Percentiles rank a stretch among this genome's conserved stretches.
phyloP scores from a whole-genome alignment of 2,329 filamentous ascomycete species.

The Neofusicoccum umdonicola region DNA sequence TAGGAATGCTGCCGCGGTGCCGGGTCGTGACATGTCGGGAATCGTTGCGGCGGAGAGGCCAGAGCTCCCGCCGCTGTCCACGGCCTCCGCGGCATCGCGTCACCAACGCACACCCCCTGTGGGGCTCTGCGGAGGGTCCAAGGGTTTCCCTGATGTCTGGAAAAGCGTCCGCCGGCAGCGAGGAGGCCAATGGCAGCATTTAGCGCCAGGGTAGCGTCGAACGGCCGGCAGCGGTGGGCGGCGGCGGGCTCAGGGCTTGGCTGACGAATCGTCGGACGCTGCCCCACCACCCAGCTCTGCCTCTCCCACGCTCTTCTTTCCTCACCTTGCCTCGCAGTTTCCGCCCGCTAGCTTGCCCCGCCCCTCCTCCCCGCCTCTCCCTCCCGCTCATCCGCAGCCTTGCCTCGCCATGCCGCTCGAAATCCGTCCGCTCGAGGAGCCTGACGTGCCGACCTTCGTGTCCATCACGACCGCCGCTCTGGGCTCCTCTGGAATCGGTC shows the following conservation, averaged over 20 bases:
- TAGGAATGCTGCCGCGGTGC: neutral
- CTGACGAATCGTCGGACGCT: neutral
- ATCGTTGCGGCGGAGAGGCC: neutral
- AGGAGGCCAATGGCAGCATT: neutral
- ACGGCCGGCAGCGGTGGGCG: neutral
- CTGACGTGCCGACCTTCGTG: conserved; percentile 31
- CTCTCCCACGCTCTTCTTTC: neutral
- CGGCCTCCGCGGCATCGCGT: neutral
- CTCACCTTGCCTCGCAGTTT: neutral
- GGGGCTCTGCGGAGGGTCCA: neutral
- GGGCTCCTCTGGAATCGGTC: conserved; percentile 24
- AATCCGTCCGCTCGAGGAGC: conserved; percentile 27
- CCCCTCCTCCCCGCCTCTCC: neutral
- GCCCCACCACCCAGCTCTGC: neutral
- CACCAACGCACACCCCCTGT: neutral
- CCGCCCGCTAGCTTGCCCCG: neutral
- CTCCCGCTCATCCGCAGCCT: neutral
- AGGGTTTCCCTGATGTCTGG: neutral
- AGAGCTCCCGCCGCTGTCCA: neutral
- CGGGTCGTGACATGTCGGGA: neutral
- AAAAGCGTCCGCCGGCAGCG: neutral
- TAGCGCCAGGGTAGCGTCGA: neutral
- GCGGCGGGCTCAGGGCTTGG: conserved; percentile 13
- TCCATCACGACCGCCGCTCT: conserved; percentile 32
- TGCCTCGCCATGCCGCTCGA: conserved; percentile 33